A percentile compares a stretch with the other conserved stretches of the same genome.
Evolutionary conservation across 176 grass and related monocot species (phyloP).

Genomic region (Saccharum officinarum): DNA sequence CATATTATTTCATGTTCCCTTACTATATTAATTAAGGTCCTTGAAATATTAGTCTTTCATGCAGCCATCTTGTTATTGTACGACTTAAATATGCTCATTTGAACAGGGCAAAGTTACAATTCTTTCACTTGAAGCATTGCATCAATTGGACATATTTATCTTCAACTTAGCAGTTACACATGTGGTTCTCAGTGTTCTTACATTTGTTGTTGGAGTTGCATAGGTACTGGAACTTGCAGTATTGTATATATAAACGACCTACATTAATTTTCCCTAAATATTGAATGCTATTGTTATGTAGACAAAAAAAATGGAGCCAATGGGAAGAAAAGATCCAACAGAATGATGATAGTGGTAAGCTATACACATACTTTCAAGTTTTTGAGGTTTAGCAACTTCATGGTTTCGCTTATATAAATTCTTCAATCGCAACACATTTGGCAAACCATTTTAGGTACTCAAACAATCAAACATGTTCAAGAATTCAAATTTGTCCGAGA

Average conservation of each 20-base stretch:
- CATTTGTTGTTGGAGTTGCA: conserved; percentile 58
- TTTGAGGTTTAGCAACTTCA: background rate
- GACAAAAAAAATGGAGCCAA: conserved; percentile 57
- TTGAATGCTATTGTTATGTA: background rate
- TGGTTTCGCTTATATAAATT: background rate
- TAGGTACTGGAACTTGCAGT: conserved; percentile 38
- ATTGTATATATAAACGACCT: background rate
- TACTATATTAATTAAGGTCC: background rate
- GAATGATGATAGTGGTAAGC: conserved; percentile 40
- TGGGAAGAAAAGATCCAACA: conserved; percentile 60
- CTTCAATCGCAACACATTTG: background rate
- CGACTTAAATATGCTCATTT: background rate
- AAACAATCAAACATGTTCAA: conserved; percentile 46
- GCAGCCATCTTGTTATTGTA: background rate
- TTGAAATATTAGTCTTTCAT: background rate
- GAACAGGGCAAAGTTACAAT: conserved; percentile 71
- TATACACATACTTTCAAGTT: background rate
- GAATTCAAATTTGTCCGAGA: conserved; percentile 48
- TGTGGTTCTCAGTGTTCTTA: conserved; percentile 66
- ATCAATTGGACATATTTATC: conserved; percentile 90
- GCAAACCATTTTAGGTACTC: conserved; percentile 32
- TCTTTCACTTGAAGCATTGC: conserved; percentile 68
- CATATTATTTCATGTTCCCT: background rate
- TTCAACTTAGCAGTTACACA: conserved; percentile 80
- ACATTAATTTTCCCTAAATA: background rate